These are phyloP conservation scores for Candida takata DNA, from an alignment of 805 yeast genomes.

Conservation along the genomic window DNA sequence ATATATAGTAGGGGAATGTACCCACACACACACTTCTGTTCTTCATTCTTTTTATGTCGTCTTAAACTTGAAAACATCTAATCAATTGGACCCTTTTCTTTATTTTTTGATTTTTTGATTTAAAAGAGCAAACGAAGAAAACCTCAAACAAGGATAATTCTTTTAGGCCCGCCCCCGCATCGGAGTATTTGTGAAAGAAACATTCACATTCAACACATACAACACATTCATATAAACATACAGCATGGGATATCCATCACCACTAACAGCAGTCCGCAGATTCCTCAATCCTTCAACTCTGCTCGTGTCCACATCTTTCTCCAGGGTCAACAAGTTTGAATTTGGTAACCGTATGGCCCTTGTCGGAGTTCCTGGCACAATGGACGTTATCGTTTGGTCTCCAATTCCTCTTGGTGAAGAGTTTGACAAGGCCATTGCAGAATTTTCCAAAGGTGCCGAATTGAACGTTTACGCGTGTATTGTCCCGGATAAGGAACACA, in stretches of 20 bases:
- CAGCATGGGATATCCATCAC: slow-evolving; percentile 33
- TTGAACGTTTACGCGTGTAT: slow-evolving; percentile 42
- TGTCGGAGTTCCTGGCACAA: slow-evolving; percentile 22
- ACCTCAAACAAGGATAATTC: no score
- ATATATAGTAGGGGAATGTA: no score
- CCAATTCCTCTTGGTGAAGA: slow-evolving; percentile 48
- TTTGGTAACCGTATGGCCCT: slow-evolving; percentile 37
- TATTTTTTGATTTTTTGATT: no score
- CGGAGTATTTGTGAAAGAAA: no score
- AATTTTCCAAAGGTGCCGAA: slow-evolving; percentile 27
- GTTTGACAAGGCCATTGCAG: slow-evolving; percentile 33
- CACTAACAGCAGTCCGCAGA: slow-evolving; percentile 34
- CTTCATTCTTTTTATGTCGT: no score
- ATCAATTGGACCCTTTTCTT: no score
- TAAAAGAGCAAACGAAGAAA: no score
- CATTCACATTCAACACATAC: no score
- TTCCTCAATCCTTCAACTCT: slow-evolving; percentile 24
- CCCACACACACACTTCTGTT: no score
- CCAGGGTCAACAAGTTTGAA: slow-evolving; percentile 22
- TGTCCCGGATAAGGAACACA: slow-evolving; percentile 60
- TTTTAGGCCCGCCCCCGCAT: no score
- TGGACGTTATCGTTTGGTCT: slow-evolving; percentile 42
- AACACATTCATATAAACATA: neutral
- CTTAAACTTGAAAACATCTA: no score
- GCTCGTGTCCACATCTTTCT: slow-evolving; percentile 31